Percentiles rank a stretch among this genome's conserved stretches.
Evolutionary conservation across 106 monocot genomes (phyloP).

Genomic region (Dendrobium nobile): DNA sequence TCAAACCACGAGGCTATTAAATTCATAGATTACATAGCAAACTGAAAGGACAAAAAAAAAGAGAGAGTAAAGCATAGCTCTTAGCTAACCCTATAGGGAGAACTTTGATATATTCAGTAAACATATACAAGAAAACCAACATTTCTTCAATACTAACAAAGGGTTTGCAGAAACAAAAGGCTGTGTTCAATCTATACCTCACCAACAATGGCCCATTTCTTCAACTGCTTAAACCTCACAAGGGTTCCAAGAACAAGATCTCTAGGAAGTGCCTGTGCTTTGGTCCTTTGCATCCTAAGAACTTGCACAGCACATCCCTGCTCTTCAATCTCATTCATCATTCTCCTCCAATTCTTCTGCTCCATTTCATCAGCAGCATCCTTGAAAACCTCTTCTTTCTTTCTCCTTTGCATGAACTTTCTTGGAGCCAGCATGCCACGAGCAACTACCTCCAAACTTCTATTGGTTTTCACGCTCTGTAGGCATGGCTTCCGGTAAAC

Average conservation of each 20-base stretch:
- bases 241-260: conserved; percentile 84
- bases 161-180: background rate
- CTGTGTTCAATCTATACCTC: conserved; percentile 39
- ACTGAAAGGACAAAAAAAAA: too few species aligned
- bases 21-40: too few species aligned
- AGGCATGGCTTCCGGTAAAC: conserved; percentile 9
- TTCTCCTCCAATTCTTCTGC: conserved; percentile 76
- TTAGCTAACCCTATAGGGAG: too few species aligned
- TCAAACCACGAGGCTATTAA: too few species aligned
- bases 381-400: conserved; percentile 69
- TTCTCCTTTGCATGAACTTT: conserved; percentile 91
- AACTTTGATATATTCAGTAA: too few species aligned
- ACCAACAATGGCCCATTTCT: conserved; percentile 78
- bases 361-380: conserved; percentile 62
- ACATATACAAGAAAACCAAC: background rate
- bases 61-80: too few species aligned
- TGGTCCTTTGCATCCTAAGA: conserved; percentile 45
- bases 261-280: conserved; percentile 52
- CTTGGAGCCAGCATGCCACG: conserved; percentile 80
- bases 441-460: conserved; percentile 49
- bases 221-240: conserved; percentile 87
- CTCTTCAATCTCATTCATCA: conserved; percentile 86
- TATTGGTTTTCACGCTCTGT: conserved; percentile 22
- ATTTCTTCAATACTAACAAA: background rate
- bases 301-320: conserved; percentile 55